Base-by-base conservation (phyloP, 352 stramenopile species). In the Thraustotheca clavata region DNA sequence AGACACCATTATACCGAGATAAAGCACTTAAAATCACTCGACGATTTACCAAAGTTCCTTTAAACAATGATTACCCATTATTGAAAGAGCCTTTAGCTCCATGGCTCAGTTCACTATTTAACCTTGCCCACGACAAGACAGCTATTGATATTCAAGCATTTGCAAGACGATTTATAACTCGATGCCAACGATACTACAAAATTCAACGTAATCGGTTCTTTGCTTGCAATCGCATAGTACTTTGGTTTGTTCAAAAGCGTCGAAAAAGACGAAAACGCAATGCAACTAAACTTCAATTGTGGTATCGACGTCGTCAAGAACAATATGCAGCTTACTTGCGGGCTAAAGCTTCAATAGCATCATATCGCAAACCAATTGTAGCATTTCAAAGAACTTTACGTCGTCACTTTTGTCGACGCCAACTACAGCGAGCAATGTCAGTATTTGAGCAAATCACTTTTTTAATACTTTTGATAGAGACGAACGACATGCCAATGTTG, bases 81-180 rank as follows among this genome's bases (percentile, higher is more conserved):
- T 20, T 65, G 27, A 22, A 43, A n/a, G 0, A 5, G 22, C 8
- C 27, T 47, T 2, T 18, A 43, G 9, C 29, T 65, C 14, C 22
- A 40, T 65, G 38, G 38, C 18, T 54, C 9, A 20, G 34, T 24
- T 3, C 4, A 12, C 20, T 65, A 12, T 27, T 65, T 8, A 11
- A 11, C 18, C 8, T 12, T 39, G 22, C 6, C 14, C 11, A 27
- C 16, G 11, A 65, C 7, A n/a, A 18, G 12, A 54, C 57, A 11
- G 57, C 57, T 4, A 40, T 24, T 7, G 57, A 65, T 32, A 20
- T 65, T n/a, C 57, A 65, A 55, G 57, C 57, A n/a, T 22, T 55
- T 16, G 22, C 32, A 32, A 40, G 57, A 55, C 18, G 57, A 8
- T 54, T 24, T 31, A 31, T 65, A 8, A 46, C 57, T n/a, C 57